phyloP scores from a whole-genome alignment of 495 filamentous ascomycete species.

The Tuber borchii region DNA sequence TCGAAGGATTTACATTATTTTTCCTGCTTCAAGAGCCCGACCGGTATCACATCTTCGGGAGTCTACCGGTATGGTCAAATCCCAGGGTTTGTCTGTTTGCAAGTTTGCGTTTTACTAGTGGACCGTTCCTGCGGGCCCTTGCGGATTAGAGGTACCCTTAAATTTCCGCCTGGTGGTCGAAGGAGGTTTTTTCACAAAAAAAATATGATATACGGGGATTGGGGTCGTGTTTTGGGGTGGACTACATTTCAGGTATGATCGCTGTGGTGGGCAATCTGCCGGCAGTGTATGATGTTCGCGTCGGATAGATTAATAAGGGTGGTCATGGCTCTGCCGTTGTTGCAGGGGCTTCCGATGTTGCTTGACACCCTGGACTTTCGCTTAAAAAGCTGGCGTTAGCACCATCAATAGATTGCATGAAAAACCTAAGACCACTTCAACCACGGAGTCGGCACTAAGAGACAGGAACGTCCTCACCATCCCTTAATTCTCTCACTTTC shows the following conservation, averaged over 20 bases:
- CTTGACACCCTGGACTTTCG: background rate
- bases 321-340: background rate
- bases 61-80: background rate
- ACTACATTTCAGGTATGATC: background rate
- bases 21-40: background rate
- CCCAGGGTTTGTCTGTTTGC: background rate
- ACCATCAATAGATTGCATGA: background rate
- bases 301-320: background rate
- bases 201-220: background rate
- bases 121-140: background rate
- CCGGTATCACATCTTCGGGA: background rate
- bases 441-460: background rate
- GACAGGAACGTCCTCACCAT: background rate
- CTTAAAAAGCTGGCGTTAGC: background rate
- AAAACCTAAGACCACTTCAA: background rate
- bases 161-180: background rate
- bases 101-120: background rate
- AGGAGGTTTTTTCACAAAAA: background rate
- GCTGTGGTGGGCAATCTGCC: background rate
- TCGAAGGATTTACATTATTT: background rate
- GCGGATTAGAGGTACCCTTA: background rate
- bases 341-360: background rate
- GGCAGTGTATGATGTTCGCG: background rate
- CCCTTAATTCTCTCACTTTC: background rate
- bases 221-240: background rate